Conservation (phyloP, 306 rosid genomes). For the barrel medic (Medicago truncatula) region DNA sequence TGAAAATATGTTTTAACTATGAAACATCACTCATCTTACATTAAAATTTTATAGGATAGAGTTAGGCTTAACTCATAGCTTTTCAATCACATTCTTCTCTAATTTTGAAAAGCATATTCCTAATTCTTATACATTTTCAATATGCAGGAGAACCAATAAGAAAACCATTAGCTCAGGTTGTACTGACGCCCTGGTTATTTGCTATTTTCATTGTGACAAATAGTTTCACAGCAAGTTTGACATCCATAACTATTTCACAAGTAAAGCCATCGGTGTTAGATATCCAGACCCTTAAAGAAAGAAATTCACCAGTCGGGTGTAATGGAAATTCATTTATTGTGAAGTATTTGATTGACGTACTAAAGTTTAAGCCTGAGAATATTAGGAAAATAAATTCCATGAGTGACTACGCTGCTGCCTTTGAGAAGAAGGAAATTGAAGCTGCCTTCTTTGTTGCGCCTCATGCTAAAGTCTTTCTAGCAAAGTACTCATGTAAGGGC, state of each 20-base stretch:
- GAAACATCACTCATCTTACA: neutral
- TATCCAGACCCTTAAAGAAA: slow-evolving; percentile 49
- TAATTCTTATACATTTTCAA: slow-evolving; percentile 24
- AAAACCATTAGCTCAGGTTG: slow-evolving; percentile 55
- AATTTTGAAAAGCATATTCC: neutral
- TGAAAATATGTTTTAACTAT: no score
- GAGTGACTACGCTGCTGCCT: slow-evolving; percentile 58
- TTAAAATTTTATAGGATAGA: no score
- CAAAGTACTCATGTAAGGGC: slow-evolving; percentile 60
- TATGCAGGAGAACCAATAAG: slow-evolving; percentile 55
- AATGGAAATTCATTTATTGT: slow-evolving; percentile 58
- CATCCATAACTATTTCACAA: slow-evolving; percentile 59
- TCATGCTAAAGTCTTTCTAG: slow-evolving; percentile 70
- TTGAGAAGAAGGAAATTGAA: slow-evolving; percentile 51
- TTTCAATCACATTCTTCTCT: neutral
- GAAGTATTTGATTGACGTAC: slow-evolving; percentile 44
- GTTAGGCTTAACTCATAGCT: neutral
- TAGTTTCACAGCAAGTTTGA: slow-evolving; percentile 65
- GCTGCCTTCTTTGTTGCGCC: slow-evolving; percentile 73
- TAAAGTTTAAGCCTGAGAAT: slow-evolving; percentile 47
- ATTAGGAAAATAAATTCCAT: slow-evolving; percentile 44
- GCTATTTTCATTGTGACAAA: slow-evolving; percentile 53
- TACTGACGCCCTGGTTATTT: slow-evolving; percentile 70
- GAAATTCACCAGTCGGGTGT: slow-evolving; percentile 60
- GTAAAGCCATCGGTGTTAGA: slow-evolving; percentile 56